Evolutionary conservation across 257 asterid genomes (phyloP), one percentile per base, ranked within the genome.

Genomic region (Haberlea rhodopensis): DNA sequence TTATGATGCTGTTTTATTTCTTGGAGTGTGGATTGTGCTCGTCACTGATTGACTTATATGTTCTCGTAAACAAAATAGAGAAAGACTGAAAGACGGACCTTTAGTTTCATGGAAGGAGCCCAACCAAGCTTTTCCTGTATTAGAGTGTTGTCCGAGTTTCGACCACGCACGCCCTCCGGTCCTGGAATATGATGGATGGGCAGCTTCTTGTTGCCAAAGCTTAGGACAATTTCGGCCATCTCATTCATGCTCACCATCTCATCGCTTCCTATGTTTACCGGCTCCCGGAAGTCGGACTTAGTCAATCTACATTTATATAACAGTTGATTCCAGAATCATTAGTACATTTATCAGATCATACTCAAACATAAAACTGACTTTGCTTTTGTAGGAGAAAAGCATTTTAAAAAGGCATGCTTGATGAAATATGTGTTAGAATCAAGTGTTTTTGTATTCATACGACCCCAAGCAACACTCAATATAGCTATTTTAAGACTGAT

Each of bases 221-320:
- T 78, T 29, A 78, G 82, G 57, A 90, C 89, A 37, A 90, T 90
- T 84, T 85, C 97, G 31, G 95, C 95, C 97, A 90, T 90, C 75
- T 85, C 97, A 32, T 90, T 90, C 97, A 90, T 90, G 87, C 97
- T 90, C 21, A 90, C 97, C 95, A 85, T 85, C 77, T 90, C 97
- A 64, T 90, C 95, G 11, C 97, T 90, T 58, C 97, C 97, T 16
- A 90, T 90, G 57, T 90, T 90, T 23, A 90, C 97, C 5, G 97
- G 97, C 78, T 90, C 97, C 23, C 95, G 81, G 68, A 90, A 90
- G 70, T 90, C 97, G 0, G 97, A 90, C 65, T 87, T 90, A 6
- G 97, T 90, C 79, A 87, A 84, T 76, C 97, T 87, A 64, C 65
- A 29, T 16, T 5, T 10, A 49, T 1, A 57, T 13, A 66, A n/a